phyloP scores from a whole-genome alignment of 2,329 filamentous ascomycete genomes.

The Clonostachys chloroleuca region DNA sequence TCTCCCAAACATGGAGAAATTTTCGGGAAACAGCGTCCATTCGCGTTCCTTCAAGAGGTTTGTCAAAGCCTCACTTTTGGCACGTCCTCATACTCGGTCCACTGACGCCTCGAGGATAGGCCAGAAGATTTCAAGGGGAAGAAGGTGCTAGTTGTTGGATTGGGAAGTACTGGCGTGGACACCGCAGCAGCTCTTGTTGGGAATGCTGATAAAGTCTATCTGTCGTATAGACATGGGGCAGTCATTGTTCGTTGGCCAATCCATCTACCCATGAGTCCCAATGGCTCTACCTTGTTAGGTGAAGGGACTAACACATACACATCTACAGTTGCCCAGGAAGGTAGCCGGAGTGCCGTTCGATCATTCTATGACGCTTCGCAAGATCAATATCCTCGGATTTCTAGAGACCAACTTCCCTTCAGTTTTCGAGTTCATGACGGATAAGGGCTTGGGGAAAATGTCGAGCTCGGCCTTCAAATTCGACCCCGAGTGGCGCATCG shows the following conservation, averaged over 20 bases:
- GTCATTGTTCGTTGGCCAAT: background rate
- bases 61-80: background rate
- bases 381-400: constrained; percentile 19
- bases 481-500: constrained; percentile 18
- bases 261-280: too few species aligned
- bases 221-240: constrained; percentile 1
- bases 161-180: constrained; percentile 28
- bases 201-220: constrained; percentile 3
- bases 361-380: constrained; percentile 22
- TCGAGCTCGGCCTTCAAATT: constrained; percentile 5
- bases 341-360: constrained; percentile 26
- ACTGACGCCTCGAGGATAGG: background rate
- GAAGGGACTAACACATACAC: too few species aligned
- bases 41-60: constrained; percentile 2
- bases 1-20: constrained; percentile 14
- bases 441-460: constrained; percentile 5
- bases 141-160: constrained; percentile 35
- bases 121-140: constrained; percentile 27
- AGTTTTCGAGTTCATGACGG: constrained; percentile 10
- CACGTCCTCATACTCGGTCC: background rate
- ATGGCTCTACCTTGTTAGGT: too few species aligned
- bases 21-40: background rate
- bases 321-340: constrained; percentile 15
- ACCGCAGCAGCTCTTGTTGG: constrained; percentile 21
- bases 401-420: constrained; percentile 15